Percentiles rank a stretch among this genome's conserved stretches.
Evolutionary conservation across 495 filamentous ascomycete species (phyloP).

Genomic region (Neurospora tetraspora): DNA sequence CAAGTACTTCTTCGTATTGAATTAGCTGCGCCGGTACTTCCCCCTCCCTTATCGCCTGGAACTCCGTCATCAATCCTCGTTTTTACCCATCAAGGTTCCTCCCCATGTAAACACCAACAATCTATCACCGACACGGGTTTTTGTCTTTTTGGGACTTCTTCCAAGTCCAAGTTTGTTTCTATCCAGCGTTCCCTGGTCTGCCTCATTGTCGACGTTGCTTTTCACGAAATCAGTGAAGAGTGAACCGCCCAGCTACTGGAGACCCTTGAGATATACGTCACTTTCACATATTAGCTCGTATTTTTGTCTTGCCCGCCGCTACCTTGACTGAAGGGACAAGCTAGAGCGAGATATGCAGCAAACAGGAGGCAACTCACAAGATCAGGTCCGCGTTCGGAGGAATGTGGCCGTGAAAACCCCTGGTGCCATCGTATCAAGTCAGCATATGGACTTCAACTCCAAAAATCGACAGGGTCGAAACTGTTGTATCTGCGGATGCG

Average conservation of each 20-base stretch:
- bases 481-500: background rate
- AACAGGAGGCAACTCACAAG: constrained; percentile 34
- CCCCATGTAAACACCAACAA: background rate
- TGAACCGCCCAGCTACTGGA: constrained; percentile 9
- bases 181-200: background rate
- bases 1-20: background rate
- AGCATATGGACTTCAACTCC: background rate
- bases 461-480: background rate
- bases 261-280: constrained; percentile 41
- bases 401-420: constrained; percentile 59
- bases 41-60: background rate
- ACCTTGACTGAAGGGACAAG: background rate
- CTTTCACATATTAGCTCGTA: constrained; percentile 15
- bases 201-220: background rate
- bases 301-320: constrained; percentile 1
- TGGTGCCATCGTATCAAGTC: constrained; percentile 11
- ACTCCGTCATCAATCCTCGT: background rate
- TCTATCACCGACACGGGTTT: background rate
- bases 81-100: background rate
- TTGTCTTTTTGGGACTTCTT: background rate
- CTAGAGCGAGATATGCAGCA: background rate
- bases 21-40: background rate
- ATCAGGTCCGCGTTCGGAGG: constrained; percentile 43
- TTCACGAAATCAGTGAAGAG: background rate
- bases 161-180: background rate